Evolutionary conservation across 306 rosid genomes (phyloP).

Genomic region (Dryas alaskensis): DNA sequence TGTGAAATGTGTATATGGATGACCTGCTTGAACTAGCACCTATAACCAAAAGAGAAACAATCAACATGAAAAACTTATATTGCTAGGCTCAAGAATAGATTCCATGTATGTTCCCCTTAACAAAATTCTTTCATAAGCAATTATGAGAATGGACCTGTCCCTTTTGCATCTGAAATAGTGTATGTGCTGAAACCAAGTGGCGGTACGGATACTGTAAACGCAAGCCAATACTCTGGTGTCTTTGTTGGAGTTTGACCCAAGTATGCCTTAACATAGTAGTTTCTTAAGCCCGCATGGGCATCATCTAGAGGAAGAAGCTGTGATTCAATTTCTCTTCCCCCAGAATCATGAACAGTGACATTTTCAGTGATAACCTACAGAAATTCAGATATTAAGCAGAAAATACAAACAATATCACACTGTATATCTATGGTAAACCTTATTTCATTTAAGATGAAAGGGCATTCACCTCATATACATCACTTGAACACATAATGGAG

Average conservation of each 20-base stretch:
- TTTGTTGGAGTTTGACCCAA: constrained; percentile 35
- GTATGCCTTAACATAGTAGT: constrained; percentile 47
- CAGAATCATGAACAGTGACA: constrained; percentile 43
- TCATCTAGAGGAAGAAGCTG: constrained; percentile 47
- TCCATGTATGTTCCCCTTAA: not conserved
- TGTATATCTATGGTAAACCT: not conserved
- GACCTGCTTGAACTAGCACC: constrained; percentile 60
- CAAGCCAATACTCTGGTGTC: constrained; percentile 55
- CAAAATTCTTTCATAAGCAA: constrained; percentile 3
- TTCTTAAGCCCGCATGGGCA: constrained; percentile 34
- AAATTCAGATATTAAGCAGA: not conserved
- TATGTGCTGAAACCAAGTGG: constrained; percentile 59
- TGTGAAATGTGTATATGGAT: constrained; percentile 31
- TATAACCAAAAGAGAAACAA: constrained; percentile 34
- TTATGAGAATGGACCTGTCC: constrained; percentile 31
- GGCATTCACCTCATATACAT: not conserved
- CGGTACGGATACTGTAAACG: constrained; percentile 46
- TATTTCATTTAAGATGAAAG: not conserved
- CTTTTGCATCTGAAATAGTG: constrained; percentile 36
- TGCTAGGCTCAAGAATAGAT: constrained; percentile 24
- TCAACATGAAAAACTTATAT: constrained; percentile 18
- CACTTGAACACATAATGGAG: not conserved
- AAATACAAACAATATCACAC: not conserved
- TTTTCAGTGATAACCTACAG: constrained; percentile 43
- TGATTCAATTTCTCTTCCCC: constrained; percentile 48